Conservation (phyloP, 2,329 filamentous ascomycete genomes). For the Fusarium oxysporum region DNA sequence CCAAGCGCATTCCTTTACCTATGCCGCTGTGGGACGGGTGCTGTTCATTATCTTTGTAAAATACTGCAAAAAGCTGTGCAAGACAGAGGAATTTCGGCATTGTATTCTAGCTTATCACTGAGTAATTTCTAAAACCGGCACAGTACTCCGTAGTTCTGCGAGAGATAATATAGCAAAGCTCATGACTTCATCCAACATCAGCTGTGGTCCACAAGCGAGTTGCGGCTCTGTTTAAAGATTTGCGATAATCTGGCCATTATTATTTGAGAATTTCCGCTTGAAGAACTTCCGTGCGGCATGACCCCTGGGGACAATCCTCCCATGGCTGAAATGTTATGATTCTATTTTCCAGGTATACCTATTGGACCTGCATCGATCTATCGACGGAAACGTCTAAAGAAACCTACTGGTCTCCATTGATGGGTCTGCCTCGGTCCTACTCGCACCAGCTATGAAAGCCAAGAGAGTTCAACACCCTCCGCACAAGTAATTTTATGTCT, state of each 20-base stretch:
- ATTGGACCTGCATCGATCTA: background rate
- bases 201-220: background rate
- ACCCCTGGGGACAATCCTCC: background rate
- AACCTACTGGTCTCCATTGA: background rate
- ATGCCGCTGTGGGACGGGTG: background rate
- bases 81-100: background rate
- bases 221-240: background rate
- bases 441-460: constrained; percentile 19
- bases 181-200: constrained; percentile 3
- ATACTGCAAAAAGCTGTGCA: background rate
- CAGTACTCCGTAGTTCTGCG: background rate
- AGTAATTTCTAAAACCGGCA: background rate
- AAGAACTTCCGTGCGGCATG: constrained; percentile 2
- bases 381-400: constrained; percentile 3
- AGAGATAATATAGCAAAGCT: background rate
- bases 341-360: background rate
- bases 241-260: constrained; percentile 7
- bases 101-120: background rate
- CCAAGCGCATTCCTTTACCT: background rate
- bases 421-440: constrained; percentile 26
- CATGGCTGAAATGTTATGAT: background rate
- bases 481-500: constrained; percentile 1
- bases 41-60: background rate
- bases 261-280: constrained; percentile 37
- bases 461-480: constrained; percentile 5